Evolutionary conservation across 2,329 filamentous ascomycete species (phyloP).

Genomic region (Kalmusia sp.): DNA sequence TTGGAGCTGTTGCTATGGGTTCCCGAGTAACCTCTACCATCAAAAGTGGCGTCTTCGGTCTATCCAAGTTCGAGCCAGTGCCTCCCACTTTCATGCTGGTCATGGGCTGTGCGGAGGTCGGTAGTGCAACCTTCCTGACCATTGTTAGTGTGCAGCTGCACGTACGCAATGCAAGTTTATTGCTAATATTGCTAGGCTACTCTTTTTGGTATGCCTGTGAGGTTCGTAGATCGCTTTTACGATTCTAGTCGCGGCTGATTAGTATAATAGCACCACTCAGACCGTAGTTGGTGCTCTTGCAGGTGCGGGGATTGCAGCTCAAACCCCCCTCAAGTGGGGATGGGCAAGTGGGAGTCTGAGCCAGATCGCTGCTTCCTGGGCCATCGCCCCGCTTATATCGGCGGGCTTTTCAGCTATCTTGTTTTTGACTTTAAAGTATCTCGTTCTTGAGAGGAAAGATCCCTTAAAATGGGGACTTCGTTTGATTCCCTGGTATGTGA

Average conservation of each 20-base stretch:
- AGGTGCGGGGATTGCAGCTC: constrained; percentile 62
- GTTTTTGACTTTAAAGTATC: constrained; percentile 56
- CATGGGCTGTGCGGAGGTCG: constrained; percentile 61
- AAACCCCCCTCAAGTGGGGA: constrained; percentile 17
- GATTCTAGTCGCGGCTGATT: neutral
- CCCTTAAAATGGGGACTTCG: constrained; percentile 56
- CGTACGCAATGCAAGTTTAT: too few species aligned
- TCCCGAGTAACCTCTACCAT: constrained; percentile 65
- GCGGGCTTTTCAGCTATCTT: constrained; percentile 55
- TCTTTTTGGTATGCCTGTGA: constrained; percentile 61
- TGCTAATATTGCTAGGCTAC: too few species aligned
- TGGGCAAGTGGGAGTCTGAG: constrained; percentile 19
- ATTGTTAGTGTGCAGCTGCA: too few species aligned
- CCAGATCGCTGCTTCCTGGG: constrained; percentile 50
- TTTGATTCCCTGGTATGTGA: constrained; percentile 47
- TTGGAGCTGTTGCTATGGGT: constrained; percentile 58
- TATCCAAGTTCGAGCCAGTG: constrained; percentile 51
- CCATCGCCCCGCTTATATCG: constrained; percentile 56
- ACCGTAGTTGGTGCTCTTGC: constrained; percentile 65
- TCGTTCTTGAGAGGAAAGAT: constrained; percentile 55
- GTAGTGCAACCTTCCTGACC: constrained; percentile 62
- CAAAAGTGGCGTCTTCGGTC: constrained; percentile 62
- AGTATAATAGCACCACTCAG: constrained; percentile 58
- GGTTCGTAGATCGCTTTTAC: neutral
- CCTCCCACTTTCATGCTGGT: constrained; percentile 63